Base-by-base conservation (phyloP, 192 early-diverging fungal genomes). In the Coemansia sp. region DNA sequence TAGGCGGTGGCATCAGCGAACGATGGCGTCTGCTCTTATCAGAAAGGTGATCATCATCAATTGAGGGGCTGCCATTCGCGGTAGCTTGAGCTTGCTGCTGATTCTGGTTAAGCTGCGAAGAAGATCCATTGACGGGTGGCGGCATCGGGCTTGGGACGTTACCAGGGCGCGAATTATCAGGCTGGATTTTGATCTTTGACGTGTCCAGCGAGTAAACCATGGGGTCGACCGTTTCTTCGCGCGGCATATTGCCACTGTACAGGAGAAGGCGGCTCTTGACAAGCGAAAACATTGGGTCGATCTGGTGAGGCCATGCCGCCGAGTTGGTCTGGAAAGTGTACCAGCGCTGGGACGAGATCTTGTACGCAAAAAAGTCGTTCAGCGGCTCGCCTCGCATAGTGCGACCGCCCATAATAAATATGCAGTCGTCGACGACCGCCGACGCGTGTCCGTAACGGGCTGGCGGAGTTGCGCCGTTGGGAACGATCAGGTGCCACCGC, bases 181-280 rank as follows among this genome's bases (percentile, higher is more conserved):
- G 80, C 75, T 75, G 71, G 62, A 82, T 82, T 59, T 77, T 76
- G 64, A 82, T 82, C 69, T 82, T 82, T 33, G 74, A 74, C 29
- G 80, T 82, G 45, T 82, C 80, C 38, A 82, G 66, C 33, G 73
- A 72, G 46, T 82, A 75, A 14, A 82, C 58, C 23, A 59, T 19
- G 7, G 66, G 46, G 15, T 66, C 79, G 10, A 54, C 49, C 2
- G 33, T 22, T 9, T 62, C 66, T 43, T 73, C 70, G 13, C 71
- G 50, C 8, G 68, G 71, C 74, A 75, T 70, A 29, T 64, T 68
- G 33, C 80, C 80, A 41, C 75, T 74, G 63, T 76, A 77, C 65
- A 82, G 32, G 13, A 82, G 67, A 59, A 82, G 66, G 17, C 73
- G 61, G 0, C 67, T 66, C 68, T 82, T 77, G 63, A 77, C 80